Base-by-base conservation (phyloP, 805 yeast genomes). In the Yamadazyma scolyti region DNA sequence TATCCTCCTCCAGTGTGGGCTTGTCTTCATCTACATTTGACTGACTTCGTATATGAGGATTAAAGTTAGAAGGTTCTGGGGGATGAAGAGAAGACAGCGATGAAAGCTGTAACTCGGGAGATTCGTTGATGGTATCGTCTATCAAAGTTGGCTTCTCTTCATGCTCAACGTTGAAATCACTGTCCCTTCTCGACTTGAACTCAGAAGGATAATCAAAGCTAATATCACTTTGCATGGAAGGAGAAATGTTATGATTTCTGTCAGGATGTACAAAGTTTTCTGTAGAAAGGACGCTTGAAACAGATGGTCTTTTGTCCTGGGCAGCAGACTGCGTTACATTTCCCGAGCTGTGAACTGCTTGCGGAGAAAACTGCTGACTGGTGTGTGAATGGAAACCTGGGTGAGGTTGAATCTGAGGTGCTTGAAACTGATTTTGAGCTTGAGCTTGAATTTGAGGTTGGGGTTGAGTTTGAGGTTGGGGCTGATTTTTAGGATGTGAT, bases 191-290 rank as follows among this genome's bases (percentile, higher is more conserved):
- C 1, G 48, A 16, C 33, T 47, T 54, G 36, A 54, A 49, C 12
- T 54, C 59, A 30, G 34, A 43, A 3, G 59, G 59, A 36, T 50
- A 54, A 30, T 55, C 61, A 31, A 52, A 34, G 27, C 61, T 55
- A 6, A 54, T 40, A 34, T 57, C 64, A 39, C 64, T 57, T 18
- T 56, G 61, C 15, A 48, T 35, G 3, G 61, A 49, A 5, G 62
- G 54, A 2, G 62, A 50, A 31, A 46, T 53, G 7, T 39, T 37
- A 28, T 48, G 51, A 10, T 27, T 36, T 15, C 43, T 30, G 13
- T 27, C 37, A 15, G 36, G 37, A 18, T 43, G 36, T 6, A 27
- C 36, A 31, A 36, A 42, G 33, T 44, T 46, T 9, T 50, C 58
- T 11, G 37, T 29, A 4, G 56, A 46, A 2, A 42, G 11, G 4